Evolutionary conservation across 1,139 yeast genomes (phyloP).

Genomic region (Nakaseomyces delphensis): DNA sequence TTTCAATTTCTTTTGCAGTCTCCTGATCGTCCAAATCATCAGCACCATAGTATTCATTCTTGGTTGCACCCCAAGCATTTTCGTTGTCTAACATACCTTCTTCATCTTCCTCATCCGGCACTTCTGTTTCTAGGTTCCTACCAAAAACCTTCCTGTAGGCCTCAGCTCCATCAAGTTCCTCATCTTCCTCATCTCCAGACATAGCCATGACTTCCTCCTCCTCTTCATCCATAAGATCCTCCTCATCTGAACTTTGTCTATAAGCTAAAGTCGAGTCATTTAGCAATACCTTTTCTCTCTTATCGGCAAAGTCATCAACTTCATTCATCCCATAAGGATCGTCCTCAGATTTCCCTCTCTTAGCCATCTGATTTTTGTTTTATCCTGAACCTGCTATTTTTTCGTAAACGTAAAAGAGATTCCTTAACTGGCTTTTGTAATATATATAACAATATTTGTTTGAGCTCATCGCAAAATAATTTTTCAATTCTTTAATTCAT

Average conservation of each 20-base stretch:
- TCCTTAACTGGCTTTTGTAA: no score
- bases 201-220: slow-evolving; percentile 46
- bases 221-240: slow-evolving; percentile 33
- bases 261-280: slow-evolving; percentile 48
- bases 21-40: slow-evolving; percentile 69
- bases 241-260: slow-evolving; percentile 18
- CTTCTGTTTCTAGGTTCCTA: slow-evolving; percentile 32
- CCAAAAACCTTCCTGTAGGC: slow-evolving; percentile 35
- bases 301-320: slow-evolving; percentile 64
- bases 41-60: slow-evolving; percentile 75
- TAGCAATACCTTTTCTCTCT: slow-evolving; percentile 51
- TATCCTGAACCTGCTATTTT: background rate
- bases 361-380: slow-evolving; percentile 1
- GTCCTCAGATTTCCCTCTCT: slow-evolving; percentile 4
- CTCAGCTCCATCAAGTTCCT: slow-evolving; percentile 36
- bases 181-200: slow-evolving; percentile 28
- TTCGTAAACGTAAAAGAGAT: no score
- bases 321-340: slow-evolving; percentile 45
- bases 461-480: slow-evolving; percentile 5
- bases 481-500: background rate
- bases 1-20: slow-evolving; percentile 69
- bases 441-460: background rate
- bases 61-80: slow-evolving; percentile 73
- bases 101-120: slow-evolving; percentile 34
- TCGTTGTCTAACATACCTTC: slow-evolving; percentile 48